Conservation (phyloP, 2,329 filamentous ascomycete genomes). For the Penicillium sp. region DNA sequence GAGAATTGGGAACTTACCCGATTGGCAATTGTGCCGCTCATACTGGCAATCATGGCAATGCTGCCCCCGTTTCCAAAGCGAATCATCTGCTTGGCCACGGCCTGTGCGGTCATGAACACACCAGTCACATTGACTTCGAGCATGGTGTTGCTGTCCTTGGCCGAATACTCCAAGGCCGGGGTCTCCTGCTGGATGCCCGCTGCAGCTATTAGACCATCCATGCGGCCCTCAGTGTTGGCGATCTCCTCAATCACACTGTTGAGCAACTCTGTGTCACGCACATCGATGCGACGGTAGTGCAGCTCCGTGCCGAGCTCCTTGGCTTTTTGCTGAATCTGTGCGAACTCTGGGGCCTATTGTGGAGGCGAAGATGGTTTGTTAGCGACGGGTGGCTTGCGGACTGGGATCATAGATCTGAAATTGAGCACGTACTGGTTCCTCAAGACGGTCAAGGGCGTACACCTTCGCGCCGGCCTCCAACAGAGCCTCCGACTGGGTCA, state of each 20-base stretch:
- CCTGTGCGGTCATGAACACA: slow-evolving; percentile 66
- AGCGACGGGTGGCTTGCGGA: neutral
- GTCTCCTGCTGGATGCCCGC: slow-evolving; percentile 80
- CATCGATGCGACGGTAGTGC: slow-evolving; percentile 78
- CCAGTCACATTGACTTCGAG: slow-evolving; percentile 65
- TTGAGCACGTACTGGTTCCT: slow-evolving; percentile 39
- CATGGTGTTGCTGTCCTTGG: slow-evolving; percentile 65
- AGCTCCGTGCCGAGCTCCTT: slow-evolving; percentile 68
- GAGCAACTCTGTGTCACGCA: slow-evolving; percentile 70
- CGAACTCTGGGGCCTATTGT: slow-evolving; percentile 60
- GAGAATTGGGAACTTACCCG: slow-evolving; percentile 37
- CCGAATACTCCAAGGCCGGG: slow-evolving; percentile 75
- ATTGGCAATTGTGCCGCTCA: slow-evolving; percentile 65
- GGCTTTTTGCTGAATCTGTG: slow-evolving; percentile 65
- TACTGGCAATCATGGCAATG: slow-evolving; percentile 65
- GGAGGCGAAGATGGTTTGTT: neutral
- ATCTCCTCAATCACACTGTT: slow-evolving; percentile 71
- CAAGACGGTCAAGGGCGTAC: slow-evolving; percentile 50
- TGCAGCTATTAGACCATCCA: slow-evolving; percentile 78
- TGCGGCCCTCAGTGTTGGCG: slow-evolving; percentile 67
- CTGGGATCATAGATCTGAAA: neutral
- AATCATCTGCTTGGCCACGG: slow-evolving; percentile 67
- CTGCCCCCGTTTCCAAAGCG: slow-evolving; percentile 62
- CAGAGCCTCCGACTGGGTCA: slow-evolving; percentile 72
- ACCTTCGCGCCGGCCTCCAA: slow-evolving; percentile 72